Percentiles rank a stretch among this genome's conserved stretches.
Conservation (phyloP, 2,329 filamentous ascomycete genomes). For the Remersonia thermophila region DNA sequence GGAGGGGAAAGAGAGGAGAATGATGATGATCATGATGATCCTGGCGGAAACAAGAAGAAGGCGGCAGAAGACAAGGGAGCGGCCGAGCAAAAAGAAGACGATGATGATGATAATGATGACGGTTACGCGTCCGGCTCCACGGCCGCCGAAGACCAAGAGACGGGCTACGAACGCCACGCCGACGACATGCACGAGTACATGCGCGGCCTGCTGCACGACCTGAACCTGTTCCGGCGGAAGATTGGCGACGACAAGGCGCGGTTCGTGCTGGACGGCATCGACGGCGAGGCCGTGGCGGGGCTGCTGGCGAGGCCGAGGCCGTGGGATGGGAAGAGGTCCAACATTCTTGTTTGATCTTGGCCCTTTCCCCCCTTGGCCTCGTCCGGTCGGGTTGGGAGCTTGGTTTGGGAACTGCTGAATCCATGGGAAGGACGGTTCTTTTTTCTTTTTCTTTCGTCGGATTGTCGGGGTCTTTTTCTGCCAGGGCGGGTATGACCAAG, state of each 20-base stretch:
- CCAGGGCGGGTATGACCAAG: too few relatives aligned
- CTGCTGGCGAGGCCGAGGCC: constrained; percentile 38
- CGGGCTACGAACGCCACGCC: constrained; percentile 36
- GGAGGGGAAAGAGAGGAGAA: constrained; percentile 22
- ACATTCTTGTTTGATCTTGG: constrained; percentile 22
- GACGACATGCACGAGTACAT: constrained; percentile 72
- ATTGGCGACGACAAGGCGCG: constrained; percentile 68
- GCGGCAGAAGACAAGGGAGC: constrained; percentile 8
- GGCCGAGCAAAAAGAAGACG: constrained; percentile 20
- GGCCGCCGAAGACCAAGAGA: constrained; percentile 19
- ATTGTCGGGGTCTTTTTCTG: too few relatives aligned
- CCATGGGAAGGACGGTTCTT: too few relatives aligned
- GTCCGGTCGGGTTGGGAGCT: too few relatives aligned
- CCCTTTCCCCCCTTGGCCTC: too few relatives aligned
- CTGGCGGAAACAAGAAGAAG: constrained; percentile 6
- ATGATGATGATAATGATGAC: constrained; percentile 32
- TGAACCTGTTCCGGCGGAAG: constrained; percentile 72
- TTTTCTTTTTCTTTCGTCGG: too few relatives aligned
- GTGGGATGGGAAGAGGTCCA: constrained; percentile 30
- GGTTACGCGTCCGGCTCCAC: constrained; percentile 37
- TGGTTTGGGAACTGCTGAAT: background rate
- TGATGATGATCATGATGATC: constrained; percentile 17
- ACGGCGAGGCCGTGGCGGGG: constrained; percentile 15
- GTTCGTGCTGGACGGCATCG: constrained; percentile 53
- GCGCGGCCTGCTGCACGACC: constrained; percentile 68